These are phyloP conservation scores for Stephania cephalantha DNA, from an alignment of 164 flowering plant genomes.

Conservation along the genomic window DNA sequence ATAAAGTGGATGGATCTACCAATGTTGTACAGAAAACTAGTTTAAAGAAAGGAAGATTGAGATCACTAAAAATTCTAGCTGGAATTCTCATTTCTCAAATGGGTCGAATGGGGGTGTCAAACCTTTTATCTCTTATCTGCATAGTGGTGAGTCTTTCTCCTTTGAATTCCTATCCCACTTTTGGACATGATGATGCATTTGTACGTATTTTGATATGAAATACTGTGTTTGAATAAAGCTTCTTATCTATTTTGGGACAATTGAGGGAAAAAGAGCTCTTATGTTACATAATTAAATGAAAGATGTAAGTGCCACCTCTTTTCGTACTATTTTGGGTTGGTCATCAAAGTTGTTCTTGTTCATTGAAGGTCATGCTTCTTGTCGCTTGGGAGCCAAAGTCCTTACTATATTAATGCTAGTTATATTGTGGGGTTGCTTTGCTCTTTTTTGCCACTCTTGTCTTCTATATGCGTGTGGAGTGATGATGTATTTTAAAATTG, in stretches of 20 bases:
- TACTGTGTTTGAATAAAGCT: not conserved
- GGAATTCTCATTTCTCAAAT: conserved; percentile 76
- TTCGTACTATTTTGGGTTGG: not conserved
- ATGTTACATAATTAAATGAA: too few relatives aligned
- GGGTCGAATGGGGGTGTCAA: conserved; percentile 61
- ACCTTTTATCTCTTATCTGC: conserved; percentile 65
- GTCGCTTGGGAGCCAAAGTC: not conserved
- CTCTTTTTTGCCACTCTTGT: too few relatives aligned
- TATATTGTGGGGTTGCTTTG: too few relatives aligned
- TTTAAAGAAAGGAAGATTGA: conserved; percentile 59
- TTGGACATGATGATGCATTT: not conserved
- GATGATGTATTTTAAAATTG: too few relatives aligned
- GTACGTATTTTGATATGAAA: not conserved
- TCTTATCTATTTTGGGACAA: too few relatives aligned
- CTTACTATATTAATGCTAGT: not conserved
- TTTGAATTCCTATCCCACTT: not conserved
- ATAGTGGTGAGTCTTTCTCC: conserved; percentile 52
- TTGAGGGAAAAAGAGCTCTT: too few relatives aligned
- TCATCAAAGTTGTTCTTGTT: not conserved
- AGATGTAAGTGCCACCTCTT: too few relatives aligned
- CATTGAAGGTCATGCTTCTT: not conserved
- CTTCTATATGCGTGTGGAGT: too few relatives aligned
- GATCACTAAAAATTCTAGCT: conserved; percentile 72
- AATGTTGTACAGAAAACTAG: conserved; percentile 25
- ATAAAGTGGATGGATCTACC: conserved; percentile 22